Evolutionary conservation across 2,329 filamentous ascomycete species (phyloP).

Genomic region (Alternaria novae-zelandiae): DNA sequence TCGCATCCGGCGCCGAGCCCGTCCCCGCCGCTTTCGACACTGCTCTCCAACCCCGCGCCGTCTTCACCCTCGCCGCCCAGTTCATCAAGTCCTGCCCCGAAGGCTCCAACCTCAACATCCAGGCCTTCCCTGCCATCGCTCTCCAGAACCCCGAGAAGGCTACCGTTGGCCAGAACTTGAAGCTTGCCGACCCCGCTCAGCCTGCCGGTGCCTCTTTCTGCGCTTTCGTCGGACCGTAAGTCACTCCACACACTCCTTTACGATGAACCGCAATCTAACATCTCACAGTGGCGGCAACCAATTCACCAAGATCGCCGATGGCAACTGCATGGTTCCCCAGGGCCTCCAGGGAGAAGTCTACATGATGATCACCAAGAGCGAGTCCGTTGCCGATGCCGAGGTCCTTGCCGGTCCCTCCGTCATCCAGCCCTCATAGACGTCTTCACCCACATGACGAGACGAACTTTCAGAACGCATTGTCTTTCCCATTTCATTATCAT

Average conservation of each 20-base stretch:
- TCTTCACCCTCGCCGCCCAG: conserved; percentile 75
- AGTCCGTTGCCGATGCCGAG: conserved; percentile 52
- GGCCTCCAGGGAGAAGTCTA: conserved; percentile 70
- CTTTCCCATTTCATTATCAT: conserved; percentile 10
- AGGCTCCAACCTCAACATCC: conserved; percentile 67
- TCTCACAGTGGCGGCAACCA: conserved; percentile 40
- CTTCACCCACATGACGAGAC: conserved; percentile 2
- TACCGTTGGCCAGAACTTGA: conserved; percentile 47
- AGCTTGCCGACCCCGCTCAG: conserved; percentile 44
- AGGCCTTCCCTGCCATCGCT: conserved; percentile 64
- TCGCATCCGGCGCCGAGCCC: conserved; percentile 63
- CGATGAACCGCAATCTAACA: conserved; percentile 25
- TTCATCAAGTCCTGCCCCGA: conserved; percentile 75
- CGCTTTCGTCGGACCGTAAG: conserved; percentile 69
- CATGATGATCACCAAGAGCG: conserved; percentile 66
- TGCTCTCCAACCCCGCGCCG: conserved; percentile 69
- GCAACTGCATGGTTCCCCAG: conserved; percentile 67
- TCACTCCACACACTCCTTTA: conserved; percentile 31
- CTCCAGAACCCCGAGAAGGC: conserved; percentile 60
- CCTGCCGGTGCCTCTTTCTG: conserved; percentile 63
- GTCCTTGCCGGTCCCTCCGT: conserved; percentile 64
- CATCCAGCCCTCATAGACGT: conserved; percentile 47
- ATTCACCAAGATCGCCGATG: conserved; percentile 64
- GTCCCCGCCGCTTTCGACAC: conserved; percentile 75
- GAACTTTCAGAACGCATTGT: conserved; percentile 5